phyloP scores from a whole-genome alignment of 768 basidiomycete species.

The Pleurotus sapidus region DNA sequence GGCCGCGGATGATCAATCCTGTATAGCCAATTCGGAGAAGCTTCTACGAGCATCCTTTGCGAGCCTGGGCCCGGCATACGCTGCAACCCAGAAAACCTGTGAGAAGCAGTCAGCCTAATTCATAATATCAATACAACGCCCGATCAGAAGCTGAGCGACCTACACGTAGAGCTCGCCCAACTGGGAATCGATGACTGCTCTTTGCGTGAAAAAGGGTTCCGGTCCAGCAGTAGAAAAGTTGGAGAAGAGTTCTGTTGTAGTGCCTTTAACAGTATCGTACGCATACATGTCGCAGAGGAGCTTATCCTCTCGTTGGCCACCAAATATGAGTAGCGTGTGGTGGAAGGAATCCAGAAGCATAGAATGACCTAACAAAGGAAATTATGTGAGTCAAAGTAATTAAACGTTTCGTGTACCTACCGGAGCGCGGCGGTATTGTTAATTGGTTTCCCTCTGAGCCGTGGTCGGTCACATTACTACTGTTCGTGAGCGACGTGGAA shows the following conservation, averaged over 20 bases:
- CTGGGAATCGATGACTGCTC: conserved; percentile 64
- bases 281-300: conserved; percentile 77
- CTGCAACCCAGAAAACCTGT: conserved; percentile 63
- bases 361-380: conserved; percentile 55
- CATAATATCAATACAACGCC: neutral
- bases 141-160: conserved; percentile 17
- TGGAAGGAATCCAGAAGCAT: conserved; percentile 71
- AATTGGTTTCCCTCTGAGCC: conserved; percentile 28
- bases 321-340: conserved; percentile 67
- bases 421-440: conserved; percentile 58
- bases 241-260: conserved; percentile 57
- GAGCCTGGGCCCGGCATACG: conserved; percentile 34
- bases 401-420: conserved; percentile 25
- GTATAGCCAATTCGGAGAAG: conserved; percentile 67
- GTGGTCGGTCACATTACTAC: conserved; percentile 21
- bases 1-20: conserved; percentile 51
- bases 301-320: conserved; percentile 65
- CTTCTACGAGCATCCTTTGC: conserved; percentile 38
- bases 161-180: conserved; percentile 74
- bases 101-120: neutral
- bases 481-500: conserved; percentile 9
- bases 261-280: conserved; percentile 59
- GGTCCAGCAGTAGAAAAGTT: conserved; percentile 68
- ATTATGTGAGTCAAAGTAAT: neutral
- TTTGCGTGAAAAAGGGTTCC: conserved; percentile 69